phyloP scores from a whole-genome alignment of 306 rosid genomes.

The Sindora glabra region DNA sequence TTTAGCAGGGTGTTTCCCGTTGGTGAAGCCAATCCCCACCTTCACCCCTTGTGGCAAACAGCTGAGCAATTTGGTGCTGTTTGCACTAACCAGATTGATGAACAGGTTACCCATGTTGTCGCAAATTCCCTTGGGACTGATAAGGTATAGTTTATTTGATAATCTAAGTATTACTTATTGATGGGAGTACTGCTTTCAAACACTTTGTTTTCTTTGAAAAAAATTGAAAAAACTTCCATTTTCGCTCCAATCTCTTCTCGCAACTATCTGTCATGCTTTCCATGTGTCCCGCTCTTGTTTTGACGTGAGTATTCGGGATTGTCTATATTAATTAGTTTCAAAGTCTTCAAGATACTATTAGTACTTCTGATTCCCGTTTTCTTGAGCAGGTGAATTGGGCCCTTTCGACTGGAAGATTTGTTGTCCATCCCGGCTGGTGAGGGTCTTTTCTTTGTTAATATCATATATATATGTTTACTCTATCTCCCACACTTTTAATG shows the following conservation, averaged over 20 bases:
- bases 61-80: constrained; percentile 98
- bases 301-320: neutral
- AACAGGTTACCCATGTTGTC: constrained; percentile 95
- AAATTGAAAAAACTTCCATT: too few species aligned
- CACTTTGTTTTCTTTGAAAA: too few species aligned
- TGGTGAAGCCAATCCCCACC: constrained; percentile 84
- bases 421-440: constrained; percentile 95
- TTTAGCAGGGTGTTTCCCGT: constrained; percentile 95
- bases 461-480: neutral
- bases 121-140: constrained; percentile 90
- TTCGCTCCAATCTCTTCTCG: neutral
- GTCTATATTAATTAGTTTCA: neutral
- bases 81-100: constrained; percentile 76
- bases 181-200: too few species aligned
- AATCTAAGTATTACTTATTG: too few species aligned
- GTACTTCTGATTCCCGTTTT: neutral
- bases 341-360: neutral
- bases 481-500: neutral
- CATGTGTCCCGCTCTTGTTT: too few species aligned
- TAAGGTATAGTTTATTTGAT: constrained; percentile 64
- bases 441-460: constrained; percentile 10
- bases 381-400: constrained; percentile 93
- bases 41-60: constrained; percentile 91
- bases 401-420: constrained; percentile 59
- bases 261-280: neutral